Evolutionary conservation across 768 basidiomycete species (phyloP), one percentile per base, ranked within the genome.

Genomic region (Tephrocybe sp.): DNA sequence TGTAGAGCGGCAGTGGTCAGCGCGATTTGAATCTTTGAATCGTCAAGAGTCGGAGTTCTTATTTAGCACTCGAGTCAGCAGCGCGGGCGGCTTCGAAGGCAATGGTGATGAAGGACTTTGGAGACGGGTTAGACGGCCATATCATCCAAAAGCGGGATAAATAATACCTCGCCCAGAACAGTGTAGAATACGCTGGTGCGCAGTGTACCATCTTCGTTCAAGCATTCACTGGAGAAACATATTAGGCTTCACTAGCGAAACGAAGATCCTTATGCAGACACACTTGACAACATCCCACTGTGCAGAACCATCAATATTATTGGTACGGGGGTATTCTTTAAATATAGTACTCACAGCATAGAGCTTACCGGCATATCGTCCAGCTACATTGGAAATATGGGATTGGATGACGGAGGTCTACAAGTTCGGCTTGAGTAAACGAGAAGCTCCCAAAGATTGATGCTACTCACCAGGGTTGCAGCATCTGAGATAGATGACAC

Each of bases 131-230:
- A 42, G 14, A 1, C 30, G 12, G 34, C 15, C 9, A 12, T 36
- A n/a, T 10, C 34, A 8, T 15, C 15, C 9, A n/a, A 36, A n/a
- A 36, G 34, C n/a, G n/a, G n/a, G n/a, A n/a, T n/a, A 15, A n/a
- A 36, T 36, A 49, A 33, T 50, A 73, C 69, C 55, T 73, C 71
- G 51, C 78, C 77, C 17, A 81, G 66, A 36, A 78, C 74, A 50
- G 74, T 74, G 45, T 59, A 75, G 67, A 78, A 80, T 38, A 80
- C 74, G 50, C 73, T 73, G 30, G 67, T 70, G 26, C 75, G 71
- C 49, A 79, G 58, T 43, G 68, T 70, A 36, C 79, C 78, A 57
- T 79, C 73, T 53, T 80, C 79, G 64, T 79, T 78, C 61, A 81
- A 70, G 46, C 76, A 76, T 62, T 80, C 78, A 51, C 73, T 74